Percentiles rank a stretch among this genome's conserved stretches.
These are phyloP conservation scores for Chalara sp. DNA, from an alignment of 2,329 filamentous ascomycete genomes.

Conservation along the genomic window DNA sequence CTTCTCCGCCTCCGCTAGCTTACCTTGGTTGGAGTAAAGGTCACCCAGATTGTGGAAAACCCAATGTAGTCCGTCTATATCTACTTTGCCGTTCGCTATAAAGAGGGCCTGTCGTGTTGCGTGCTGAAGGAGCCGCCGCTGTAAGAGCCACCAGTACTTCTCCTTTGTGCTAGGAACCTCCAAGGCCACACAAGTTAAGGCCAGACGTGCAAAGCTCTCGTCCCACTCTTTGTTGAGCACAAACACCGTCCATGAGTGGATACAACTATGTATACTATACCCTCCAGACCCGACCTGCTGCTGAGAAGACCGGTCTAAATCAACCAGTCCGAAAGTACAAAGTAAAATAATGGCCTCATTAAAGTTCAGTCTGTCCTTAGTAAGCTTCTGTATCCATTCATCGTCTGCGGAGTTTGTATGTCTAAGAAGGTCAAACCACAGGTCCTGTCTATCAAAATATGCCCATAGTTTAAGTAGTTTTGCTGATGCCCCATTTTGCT, in stretches of 20 bases:
- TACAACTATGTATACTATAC: constrained; percentile 12
- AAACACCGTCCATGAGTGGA: constrained; percentile 6
- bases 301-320: constrained; percentile 5
- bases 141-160: constrained; percentile 10
- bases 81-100: constrained; percentile 7
- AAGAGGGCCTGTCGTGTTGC: constrained; percentile 2
- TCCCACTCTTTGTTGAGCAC: constrained; percentile 12
- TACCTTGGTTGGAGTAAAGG: constrained; percentile 15
- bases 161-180: constrained; percentile 5
- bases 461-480: constrained; percentile 2
- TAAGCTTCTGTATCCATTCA: constrained; percentile 10
- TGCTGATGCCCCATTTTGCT: constrained; percentile 20
- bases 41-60: constrained; percentile 12
- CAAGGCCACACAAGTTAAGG: constrained; percentile 4
- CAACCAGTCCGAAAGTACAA: constrained; percentile 9
- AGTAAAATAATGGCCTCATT: constrained; percentile 6
- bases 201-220: constrained; percentile 1
- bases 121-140: neutral
- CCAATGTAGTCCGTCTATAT: constrained; percentile 4
- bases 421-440: constrained; percentile 38
- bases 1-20: constrained; percentile 7
- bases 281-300: constrained; percentile 4
- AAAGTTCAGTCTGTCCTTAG: constrained; percentile 8
- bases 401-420: constrained; percentile 8
- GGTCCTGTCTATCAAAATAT: constrained; percentile 27